Evolutionary conservation across 2,329 filamentous ascomycete species (phyloP).

Genomic region (Paraphaeosphaeria sporulosa): DNA sequence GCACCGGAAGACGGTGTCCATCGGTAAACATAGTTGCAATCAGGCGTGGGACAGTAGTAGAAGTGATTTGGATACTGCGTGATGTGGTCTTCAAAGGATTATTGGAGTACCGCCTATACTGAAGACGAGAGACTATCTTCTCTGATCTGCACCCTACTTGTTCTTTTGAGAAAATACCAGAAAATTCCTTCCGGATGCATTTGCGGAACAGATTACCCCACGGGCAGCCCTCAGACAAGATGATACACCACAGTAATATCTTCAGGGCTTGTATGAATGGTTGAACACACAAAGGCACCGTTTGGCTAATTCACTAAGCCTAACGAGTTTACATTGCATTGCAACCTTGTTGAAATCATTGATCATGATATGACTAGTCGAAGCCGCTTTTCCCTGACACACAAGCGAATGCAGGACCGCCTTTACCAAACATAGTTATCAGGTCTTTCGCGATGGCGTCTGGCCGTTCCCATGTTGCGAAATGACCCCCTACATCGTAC

Average conservation of each 20-base stretch:
- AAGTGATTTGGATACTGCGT: constrained; percentile 26
- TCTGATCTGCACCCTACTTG: too few relatives aligned
- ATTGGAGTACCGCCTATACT: constrained; percentile 16
- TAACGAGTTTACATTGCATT: too few relatives aligned
- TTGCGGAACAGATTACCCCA: too few relatives aligned
- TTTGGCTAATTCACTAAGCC: too few relatives aligned
- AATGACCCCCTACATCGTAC: constrained; percentile 55
- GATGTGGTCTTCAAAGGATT: constrained; percentile 19
- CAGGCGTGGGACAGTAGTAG: constrained; percentile 54
- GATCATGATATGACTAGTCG: neutral
- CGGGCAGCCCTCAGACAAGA: too few relatives aligned
- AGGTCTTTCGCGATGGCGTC: constrained; percentile 57
- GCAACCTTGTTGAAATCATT: neutral
- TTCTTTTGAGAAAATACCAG: too few relatives aligned
- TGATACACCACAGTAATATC: too few relatives aligned
- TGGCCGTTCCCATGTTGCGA: constrained; percentile 10
- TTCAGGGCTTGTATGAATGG: too few relatives aligned
- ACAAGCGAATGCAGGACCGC: constrained; percentile 5
- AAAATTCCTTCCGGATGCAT: too few relatives aligned
- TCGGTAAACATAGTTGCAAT: constrained; percentile 56
- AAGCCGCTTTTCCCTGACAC: constrained; percentile 1
- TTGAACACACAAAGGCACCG: too few relatives aligned
- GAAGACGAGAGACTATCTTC: constrained; percentile 15
- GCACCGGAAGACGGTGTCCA: constrained; percentile 6
- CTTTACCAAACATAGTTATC: constrained; percentile 52